These are phyloP conservation scores for Exophiala bonariae DNA, from an alignment of 2,329 filamentous ascomycete species.

Conservation along the genomic window DNA sequence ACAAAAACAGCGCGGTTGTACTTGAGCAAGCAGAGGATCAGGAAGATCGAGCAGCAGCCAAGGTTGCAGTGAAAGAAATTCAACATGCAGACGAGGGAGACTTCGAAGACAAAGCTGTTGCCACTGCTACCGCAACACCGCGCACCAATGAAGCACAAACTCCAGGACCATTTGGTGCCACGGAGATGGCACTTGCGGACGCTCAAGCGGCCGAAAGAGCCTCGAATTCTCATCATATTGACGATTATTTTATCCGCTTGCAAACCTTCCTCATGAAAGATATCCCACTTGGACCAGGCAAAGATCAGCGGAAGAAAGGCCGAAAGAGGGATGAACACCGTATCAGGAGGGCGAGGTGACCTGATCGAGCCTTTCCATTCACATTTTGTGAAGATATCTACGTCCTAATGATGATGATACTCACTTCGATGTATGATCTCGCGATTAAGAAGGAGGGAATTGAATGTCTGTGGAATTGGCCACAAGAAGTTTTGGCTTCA, in stretches of 20 bases:
- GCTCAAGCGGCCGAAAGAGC: conserved; percentile 43
- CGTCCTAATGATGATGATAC: too few relatives aligned
- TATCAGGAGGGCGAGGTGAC: conserved; percentile 27
- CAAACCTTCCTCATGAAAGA: conserved; percentile 62
- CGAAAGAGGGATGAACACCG: conserved; percentile 49
- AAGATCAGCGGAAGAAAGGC: conserved; percentile 50
- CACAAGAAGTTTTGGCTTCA: too few relatives aligned
- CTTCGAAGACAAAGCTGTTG: conserved; percentile 66
- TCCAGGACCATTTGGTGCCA: conserved; percentile 25
- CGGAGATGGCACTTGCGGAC: conserved; percentile 34
- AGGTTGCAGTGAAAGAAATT: conserved; percentile 84
- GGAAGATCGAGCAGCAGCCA: conserved; percentile 87
- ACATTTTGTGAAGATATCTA: too few relatives aligned
- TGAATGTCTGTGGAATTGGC: too few relatives aligned
- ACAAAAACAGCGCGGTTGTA: conserved; percentile 60
- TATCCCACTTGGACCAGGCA: conserved; percentile 48
- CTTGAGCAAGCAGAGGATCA: conserved; percentile 89
- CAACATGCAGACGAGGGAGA: conserved; percentile 80
- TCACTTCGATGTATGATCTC: too few relatives aligned
- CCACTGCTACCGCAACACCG: conserved; percentile 33
- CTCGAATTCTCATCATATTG: conserved; percentile 57
- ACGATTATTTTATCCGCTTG: conserved; percentile 71
- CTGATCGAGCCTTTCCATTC: too few relatives aligned
- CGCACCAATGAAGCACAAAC: conserved; percentile 31
- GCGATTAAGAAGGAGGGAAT: too few relatives aligned